These are phyloP conservation scores for Rhododendron williamsianum DNA, from an alignment of 148 eudicot genomes.

Conservation along the genomic window DNA sequence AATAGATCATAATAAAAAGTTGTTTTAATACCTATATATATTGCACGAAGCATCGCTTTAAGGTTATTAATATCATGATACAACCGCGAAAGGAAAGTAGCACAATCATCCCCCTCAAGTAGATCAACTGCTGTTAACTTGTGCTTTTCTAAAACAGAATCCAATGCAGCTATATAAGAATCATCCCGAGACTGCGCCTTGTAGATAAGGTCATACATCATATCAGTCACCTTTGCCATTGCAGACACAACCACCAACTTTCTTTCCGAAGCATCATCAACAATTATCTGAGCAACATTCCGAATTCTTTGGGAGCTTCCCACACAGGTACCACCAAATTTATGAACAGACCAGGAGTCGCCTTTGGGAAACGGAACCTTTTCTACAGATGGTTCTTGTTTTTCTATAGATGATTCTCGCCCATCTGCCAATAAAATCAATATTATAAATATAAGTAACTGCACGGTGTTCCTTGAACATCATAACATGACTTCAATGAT, in stretches of 20 bases:
- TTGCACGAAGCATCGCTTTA: conserved; percentile 95
- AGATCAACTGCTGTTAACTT: conserved; percentile 62
- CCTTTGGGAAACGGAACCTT: conserved; percentile 53
- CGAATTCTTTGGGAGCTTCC: conserved; percentile 80
- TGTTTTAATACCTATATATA: conserved; percentile 63
- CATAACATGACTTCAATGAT: neutral
- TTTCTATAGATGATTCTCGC: conserved; percentile 39
- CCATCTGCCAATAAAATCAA: conserved; percentile 33
- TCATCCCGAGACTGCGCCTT: conserved; percentile 82
- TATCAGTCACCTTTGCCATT: conserved; percentile 97
- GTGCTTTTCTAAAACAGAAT: conserved; percentile 86
- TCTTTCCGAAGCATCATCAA: conserved; percentile 62
- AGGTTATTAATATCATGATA: conserved; percentile 81
- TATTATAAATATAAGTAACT: neutral
- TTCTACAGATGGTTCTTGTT: conserved; percentile 39
- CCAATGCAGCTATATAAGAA: conserved; percentile 60
- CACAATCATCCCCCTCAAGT: conserved; percentile 68
- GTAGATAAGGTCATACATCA: conserved; percentile 86
- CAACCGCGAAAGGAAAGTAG: conserved; percentile 56
- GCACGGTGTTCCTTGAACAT: neutral
- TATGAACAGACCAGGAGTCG: conserved; percentile 85
- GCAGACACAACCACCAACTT: conserved; percentile 95
- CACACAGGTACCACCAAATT: conserved; percentile 98
- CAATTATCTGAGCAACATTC: conserved; percentile 77
- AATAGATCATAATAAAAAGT: neutral